Conservation (phyloP, 768 basidiomycete genomes). For the Lactarius akahatsu region DNA sequence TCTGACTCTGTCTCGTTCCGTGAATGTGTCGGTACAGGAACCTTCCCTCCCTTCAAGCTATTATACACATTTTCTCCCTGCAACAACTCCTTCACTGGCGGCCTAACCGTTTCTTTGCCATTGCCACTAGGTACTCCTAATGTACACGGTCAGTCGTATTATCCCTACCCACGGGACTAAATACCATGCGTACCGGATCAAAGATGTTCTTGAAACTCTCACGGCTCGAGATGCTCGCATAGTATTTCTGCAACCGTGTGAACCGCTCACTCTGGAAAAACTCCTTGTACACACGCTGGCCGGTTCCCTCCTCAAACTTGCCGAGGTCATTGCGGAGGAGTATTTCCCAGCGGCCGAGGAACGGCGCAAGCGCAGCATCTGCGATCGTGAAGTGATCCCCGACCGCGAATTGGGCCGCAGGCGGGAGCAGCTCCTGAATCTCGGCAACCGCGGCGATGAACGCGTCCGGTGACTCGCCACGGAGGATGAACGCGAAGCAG, state of each 20-base stretch:
- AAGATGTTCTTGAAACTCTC: constrained; percentile 54
- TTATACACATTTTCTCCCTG: neutral
- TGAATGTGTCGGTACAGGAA: too few relatives aligned
- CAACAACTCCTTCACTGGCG: neutral
- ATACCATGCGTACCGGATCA: constrained; percentile 42
- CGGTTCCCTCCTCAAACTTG: constrained; percentile 40
- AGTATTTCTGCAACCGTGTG: constrained; percentile 48
- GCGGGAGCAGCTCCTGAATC: constrained; percentile 48
- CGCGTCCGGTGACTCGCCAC: constrained; percentile 39
- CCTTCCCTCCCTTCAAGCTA: neutral
- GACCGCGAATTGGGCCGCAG: constrained; percentile 40
- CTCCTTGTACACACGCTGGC: constrained; percentile 43
- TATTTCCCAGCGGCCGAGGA: constrained; percentile 51
- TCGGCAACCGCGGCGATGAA: constrained; percentile 45
- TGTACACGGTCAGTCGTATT: neutral
- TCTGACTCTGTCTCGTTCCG: too few relatives aligned
- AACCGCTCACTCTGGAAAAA: constrained; percentile 44
- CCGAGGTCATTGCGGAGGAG: constrained; percentile 50
- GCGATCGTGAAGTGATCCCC: constrained; percentile 53
- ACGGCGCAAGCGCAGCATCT: constrained; percentile 57
- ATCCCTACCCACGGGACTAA: neutral
- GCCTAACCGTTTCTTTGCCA: neutral
- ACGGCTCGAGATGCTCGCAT: constrained; percentile 45
- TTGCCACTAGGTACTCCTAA: neutral
- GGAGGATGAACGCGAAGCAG: constrained; percentile 37